Evolutionary conservation across 768 basidiomycete genomes (phyloP), one percentile per base, ranked within the genome.

Genomic region (Suillus decipiens): DNA sequence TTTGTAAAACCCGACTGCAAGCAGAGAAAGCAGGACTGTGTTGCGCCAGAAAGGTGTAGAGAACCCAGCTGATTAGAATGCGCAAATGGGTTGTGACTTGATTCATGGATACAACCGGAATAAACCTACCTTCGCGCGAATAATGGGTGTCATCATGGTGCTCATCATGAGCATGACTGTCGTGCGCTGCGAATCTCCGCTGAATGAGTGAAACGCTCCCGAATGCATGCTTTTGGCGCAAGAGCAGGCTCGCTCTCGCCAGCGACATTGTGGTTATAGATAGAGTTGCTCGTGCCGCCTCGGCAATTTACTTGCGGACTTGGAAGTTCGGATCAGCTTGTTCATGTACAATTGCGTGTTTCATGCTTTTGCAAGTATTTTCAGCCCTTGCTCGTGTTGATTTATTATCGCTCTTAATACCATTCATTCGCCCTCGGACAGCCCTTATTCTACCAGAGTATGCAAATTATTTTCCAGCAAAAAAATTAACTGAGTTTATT

Each of bases 11-110:
- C 80, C 83, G 48, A 80, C 84, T 48, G 76, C 81, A 10, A 80
- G 76, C 47, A 87, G 62, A 15, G 84, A 80, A 28, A 80, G 74
- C 28, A 90, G 64, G 43, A 88, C 67, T 3, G 85, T 82, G 64
- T 86, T 87, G 42, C 86, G 78, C 92, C 92, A 93, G 71, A 89
- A 82, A 24, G 86, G 78, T 37, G 82, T 84, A 33, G 77, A 75
- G 71, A 93, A 93, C 36, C 82, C 92, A 45, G 67, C 74, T 75
- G 12, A 47, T 22, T 89, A 63, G 19, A 33, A 36, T 24, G 39
- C 24, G 15, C 17, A 24, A 39, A 41, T 57, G 39, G 41, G 28
- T 31, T 11, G 17, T 37, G 28, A 57, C 54, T 36, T 55, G n/a
- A 33, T n/a, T 28, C 7, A 28, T 22, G 64, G 37, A 60, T 50